Evolutionary conservation across 345 rosid genomes (phyloP).

Genomic region (Xanthoceras sorbifolium): DNA sequence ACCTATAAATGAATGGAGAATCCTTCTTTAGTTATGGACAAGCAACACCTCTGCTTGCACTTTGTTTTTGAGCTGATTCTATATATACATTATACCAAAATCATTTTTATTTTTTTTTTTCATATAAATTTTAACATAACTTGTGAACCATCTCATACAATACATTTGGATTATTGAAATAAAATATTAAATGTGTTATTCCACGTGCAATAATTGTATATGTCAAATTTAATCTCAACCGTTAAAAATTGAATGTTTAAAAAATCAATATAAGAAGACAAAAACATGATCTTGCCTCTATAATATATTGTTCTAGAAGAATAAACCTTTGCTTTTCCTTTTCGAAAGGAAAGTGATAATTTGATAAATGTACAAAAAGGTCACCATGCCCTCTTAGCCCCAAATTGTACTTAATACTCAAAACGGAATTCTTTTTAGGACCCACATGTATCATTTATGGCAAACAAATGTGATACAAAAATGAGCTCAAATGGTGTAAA

Average conservation of each 20-base stretch:
- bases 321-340: slow-evolving; percentile 8
- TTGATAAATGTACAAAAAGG: neutral
- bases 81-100: neutral
- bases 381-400: neutral
- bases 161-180: no score
- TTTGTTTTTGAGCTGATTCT: neutral
- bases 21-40: neutral
- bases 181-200: no score
- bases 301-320: neutral
- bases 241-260: no score
- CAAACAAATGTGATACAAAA: slow-evolving; percentile 22
- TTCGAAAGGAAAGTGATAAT: neutral
- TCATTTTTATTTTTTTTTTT: no score
- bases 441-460: slow-evolving; percentile 23
- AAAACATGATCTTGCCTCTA: neutral
- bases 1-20: neutral
- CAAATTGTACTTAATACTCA: neutral
- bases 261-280: no score
- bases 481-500: neutral
- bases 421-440: slow-evolving; percentile 8
- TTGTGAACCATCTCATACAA: no score
- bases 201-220: no score
- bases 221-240: no score
- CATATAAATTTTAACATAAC: no score
- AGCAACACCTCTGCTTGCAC: neutral